phyloP scores from a whole-genome alignment of 805 yeast genomes.

The Sugiyamaella qingdaonensis region DNA sequence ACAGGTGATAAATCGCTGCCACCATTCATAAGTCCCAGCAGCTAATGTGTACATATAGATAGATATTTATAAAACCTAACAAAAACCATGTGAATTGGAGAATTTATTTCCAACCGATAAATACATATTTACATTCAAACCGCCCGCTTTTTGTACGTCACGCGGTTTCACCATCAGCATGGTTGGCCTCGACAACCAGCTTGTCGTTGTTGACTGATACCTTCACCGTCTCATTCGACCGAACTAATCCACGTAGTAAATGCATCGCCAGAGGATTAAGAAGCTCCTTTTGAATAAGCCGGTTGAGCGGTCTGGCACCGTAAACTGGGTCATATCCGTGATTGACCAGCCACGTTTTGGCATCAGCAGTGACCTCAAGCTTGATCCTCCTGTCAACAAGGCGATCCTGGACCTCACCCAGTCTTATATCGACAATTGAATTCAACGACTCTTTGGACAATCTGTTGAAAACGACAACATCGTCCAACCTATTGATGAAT shows the following conservation, averaged over 20 bases:
- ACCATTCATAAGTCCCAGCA: not conserved
- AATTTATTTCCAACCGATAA: not conserved
- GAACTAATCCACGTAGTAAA: slow-evolving; percentile 75
- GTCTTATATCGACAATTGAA: slow-evolving; percentile 79
- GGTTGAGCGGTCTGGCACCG: slow-evolving; percentile 95
- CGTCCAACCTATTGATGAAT: slow-evolving; percentile 90
- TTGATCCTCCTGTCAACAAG: slow-evolving; percentile 71
- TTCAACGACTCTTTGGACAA: slow-evolving; percentile 70
- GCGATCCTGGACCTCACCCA: slow-evolving; percentile 75
- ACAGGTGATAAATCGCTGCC: slow-evolving; percentile 14
- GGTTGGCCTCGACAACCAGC: slow-evolving; percentile 46
- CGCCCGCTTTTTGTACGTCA: not conserved
- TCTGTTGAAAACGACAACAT: slow-evolving; percentile 88
- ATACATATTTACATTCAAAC: not conserved
- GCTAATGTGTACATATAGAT: not conserved
- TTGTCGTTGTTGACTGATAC: slow-evolving; percentile 46
- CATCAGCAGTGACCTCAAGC: slow-evolving; percentile 52
- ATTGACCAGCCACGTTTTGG: slow-evolving; percentile 73
- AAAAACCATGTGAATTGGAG: not conserved
- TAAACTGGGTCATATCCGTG: slow-evolving; percentile 88
- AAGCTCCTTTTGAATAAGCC: slow-evolving; percentile 77
- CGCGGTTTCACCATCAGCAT: slow-evolving; percentile 17
- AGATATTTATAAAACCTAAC: not conserved
- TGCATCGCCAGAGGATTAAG: slow-evolving; percentile 83
- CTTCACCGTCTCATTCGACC: slow-evolving; percentile 50